A percentile compares a stretch with the other conserved stretches of the same genome.
Conservation (phyloP, 108 stramenopile species). For the Nitzschia sp. region DNA sequence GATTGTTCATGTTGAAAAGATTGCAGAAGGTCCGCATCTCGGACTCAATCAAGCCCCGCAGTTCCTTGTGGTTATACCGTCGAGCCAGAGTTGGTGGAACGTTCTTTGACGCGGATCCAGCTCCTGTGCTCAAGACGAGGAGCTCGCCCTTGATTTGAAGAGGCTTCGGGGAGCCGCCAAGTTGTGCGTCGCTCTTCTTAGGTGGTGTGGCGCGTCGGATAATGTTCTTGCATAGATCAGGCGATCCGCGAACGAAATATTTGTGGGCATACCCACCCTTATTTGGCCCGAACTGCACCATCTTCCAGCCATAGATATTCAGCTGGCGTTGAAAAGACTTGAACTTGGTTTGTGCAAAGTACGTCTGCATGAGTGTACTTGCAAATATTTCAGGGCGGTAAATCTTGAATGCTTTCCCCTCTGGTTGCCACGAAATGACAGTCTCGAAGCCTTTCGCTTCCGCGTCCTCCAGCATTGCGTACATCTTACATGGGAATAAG, state of each 20-base stretch:
- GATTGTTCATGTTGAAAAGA: no score
- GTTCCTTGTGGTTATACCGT: no score
- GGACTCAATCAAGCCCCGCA: no score
- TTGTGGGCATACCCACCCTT: conserved; percentile 39
- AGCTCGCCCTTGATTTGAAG: no score
- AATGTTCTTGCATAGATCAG: conserved; percentile 7
- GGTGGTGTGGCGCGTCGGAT: no score
- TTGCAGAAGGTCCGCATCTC: no score
- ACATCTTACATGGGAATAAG: conserved; percentile 25
- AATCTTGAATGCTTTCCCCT: conserved; percentile 55
- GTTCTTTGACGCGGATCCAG: no score
- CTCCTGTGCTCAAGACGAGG: no score
- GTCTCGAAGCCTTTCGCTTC: conserved; percentile 18
- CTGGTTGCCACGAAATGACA: conserved; percentile 35
- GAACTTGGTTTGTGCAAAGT: conserved; percentile 55
- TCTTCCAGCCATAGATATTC: conserved; percentile 28
- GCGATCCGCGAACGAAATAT: conserved; percentile 29
- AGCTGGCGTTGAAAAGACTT: conserved; percentile 71
- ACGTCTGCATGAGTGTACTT: conserved; percentile 51
- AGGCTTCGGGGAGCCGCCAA: no score
- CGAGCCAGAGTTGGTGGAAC: no score
- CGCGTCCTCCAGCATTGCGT: conserved; percentile 22
- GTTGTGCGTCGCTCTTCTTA: no score
- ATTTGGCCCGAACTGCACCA: conserved; percentile 23
- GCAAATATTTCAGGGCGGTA: conserved; percentile 46